Evolutionary conservation across 225 moss, liverwort and hornwort species (phyloP).

Genomic region (Anthoceros angustus): DNA sequence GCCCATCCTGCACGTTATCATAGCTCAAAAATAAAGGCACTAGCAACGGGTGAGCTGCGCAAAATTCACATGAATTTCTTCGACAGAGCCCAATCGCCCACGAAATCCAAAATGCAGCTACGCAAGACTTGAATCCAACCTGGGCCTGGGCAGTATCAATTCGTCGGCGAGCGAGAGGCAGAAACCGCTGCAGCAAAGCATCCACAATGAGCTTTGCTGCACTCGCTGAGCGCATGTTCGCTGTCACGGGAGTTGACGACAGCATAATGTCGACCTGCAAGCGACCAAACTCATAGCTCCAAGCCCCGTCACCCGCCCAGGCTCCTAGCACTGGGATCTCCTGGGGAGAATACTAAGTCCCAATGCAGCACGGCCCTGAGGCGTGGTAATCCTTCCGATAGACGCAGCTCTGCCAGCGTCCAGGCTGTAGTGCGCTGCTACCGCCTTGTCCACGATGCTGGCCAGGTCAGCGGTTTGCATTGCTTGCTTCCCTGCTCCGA

Average conservation of each 20-base stretch:
- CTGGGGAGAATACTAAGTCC: too few relatives aligned
- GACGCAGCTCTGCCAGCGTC: too few relatives aligned
- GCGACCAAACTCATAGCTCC: neutral
- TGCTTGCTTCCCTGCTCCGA: too few relatives aligned
- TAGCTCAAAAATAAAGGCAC: neutral
- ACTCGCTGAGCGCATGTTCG: conserved; percentile 71
- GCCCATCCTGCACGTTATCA: conserved; percentile 57
- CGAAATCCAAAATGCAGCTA: too few relatives aligned
- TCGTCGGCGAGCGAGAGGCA: conserved; percentile 85
- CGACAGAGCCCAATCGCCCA: too few relatives aligned
- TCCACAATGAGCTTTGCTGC: conserved; percentile 96
- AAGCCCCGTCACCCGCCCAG: neutral
- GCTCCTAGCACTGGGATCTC: too few relatives aligned
- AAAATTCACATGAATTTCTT: too few relatives aligned
- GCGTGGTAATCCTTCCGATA: too few relatives aligned
- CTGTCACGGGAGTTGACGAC: neutral
- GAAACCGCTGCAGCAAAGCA: conserved; percentile 87
- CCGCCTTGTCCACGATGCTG: too few relatives aligned
- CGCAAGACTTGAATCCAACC: conserved; percentile 19
- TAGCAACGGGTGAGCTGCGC: neutral
- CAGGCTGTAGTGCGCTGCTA: too few relatives aligned
- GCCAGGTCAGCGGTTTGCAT: too few relatives aligned
- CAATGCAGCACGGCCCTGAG: too few relatives aligned
- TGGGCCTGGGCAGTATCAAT: conserved; percentile 97
- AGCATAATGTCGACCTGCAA: neutral